Percentiles rank a stretch among this genome's conserved stretches.
Evolutionary conservation across 345 rosid genomes (phyloP).

Genomic region (Acer yangbiense): DNA sequence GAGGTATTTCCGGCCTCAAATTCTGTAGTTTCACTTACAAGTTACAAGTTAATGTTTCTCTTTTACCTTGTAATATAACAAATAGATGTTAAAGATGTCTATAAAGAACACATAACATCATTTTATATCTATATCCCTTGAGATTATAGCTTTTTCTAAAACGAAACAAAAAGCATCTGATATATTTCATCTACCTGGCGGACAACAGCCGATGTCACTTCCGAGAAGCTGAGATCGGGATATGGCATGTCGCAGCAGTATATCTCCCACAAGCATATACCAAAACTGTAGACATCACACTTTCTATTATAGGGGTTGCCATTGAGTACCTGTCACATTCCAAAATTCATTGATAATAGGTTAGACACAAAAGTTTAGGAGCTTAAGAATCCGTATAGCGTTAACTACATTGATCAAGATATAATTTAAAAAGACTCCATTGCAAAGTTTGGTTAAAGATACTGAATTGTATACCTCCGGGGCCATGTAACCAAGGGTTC

Average conservation of each 20-base stretch:
- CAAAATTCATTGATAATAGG: conserved; percentile 6
- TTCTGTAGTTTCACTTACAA: conserved; percentile 45
- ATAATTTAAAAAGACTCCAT: not conserved
- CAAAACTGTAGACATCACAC: conserved; percentile 96
- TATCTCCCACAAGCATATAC: conserved; percentile 97
- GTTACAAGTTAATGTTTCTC: not conserved
- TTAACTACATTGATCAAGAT: not conserved
- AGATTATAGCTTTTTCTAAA: not conserved
- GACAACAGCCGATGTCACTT: conserved; percentile 94
- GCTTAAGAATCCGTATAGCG: not conserved
- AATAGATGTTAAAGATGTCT: not conserved
- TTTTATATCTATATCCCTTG: not conserved
- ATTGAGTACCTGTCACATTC: conserved; percentile 67
- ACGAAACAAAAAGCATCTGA: not conserved
- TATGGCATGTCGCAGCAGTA: conserved; percentile 99
- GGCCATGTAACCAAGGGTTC: conserved; percentile 99
- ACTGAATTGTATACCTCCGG: conserved; percentile 66
- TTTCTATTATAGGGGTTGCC: conserved; percentile 92
- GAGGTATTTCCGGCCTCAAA: conserved; percentile 95
- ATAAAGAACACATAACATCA: not conserved
- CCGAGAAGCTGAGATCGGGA: conserved; percentile 96
- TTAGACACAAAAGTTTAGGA: not conserved
- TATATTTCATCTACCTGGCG: conserved; percentile 62
- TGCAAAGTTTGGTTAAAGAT: conserved; percentile 1
- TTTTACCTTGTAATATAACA: conserved; percentile 8